Evolutionary conservation across 768 basidiomycete genomes (phyloP), one percentile per base, ranked within the genome.

Genomic region (Mycena haematopus): DNA sequence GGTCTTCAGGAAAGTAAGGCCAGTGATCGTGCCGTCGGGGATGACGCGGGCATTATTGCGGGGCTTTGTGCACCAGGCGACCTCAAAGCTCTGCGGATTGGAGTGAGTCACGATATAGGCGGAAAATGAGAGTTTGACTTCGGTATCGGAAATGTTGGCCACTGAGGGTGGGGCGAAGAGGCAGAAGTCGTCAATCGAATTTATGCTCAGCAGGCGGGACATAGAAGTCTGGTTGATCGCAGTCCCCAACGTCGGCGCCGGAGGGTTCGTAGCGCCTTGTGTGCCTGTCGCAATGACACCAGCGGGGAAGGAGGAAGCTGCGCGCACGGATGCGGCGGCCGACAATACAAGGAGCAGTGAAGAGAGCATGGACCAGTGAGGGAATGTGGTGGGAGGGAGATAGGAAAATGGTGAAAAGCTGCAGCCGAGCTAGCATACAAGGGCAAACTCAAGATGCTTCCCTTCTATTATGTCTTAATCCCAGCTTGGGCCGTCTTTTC

Each of bases 141-240:
- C 58, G 15, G 56, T 64, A 35, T 64, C 63, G 2, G 63, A 53
- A n/a, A 65, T 57, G n/a, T 60, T 52, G 6, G 63, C 58, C 6
- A 21, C 27, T 14, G 10, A 3, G 4, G 63, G 63, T 14, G 63
- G 63, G 15, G 63, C 63, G n/a, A 65, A 65, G 19, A 65, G 36
- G 31, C 63, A 65, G 22, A 60, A 65, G 53, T 65, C 63, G 10
- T 65, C 63, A 3, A 65, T 65, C 2, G 58, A 44, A 50, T 65
- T 65, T 0, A 65, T 31, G 27, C 53, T 60, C n/a, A 65, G 44
- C 14, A 65, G 54, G 4, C 59, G 58, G 10, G 59, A 54, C 49
- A 56, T 46, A 8, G 58, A 60, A 3, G 46, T 60, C 50, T 65
- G 64, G 59, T 65, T 65, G 14, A 65, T 52, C 1, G 42, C 15